Evolutionary conservation across 768 basidiomycete species (phyloP).

Genomic region (Pleurotus djamor): DNA sequence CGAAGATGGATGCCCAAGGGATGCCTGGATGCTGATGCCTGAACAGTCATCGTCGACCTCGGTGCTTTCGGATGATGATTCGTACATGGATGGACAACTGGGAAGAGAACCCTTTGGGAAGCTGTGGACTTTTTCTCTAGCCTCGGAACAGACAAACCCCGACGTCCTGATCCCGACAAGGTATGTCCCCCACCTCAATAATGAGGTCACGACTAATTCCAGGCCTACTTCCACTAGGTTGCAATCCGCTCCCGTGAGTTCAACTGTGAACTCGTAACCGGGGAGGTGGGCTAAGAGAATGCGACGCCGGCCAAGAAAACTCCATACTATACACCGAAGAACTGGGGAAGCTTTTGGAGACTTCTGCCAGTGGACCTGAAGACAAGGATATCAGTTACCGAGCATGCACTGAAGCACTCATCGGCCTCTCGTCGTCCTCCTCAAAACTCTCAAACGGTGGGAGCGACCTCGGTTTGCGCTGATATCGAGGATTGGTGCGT

Average conservation of each 20-base stretch:
- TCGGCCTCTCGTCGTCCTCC: too few relatives aligned
- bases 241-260: conserved; percentile 62
- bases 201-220: neutral
- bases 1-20: too few relatives aligned
- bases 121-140: conserved; percentile 88
- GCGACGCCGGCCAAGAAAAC: conserved; percentile 42
- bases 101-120: conserved; percentile 47
- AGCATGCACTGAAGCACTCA: too few relatives aligned
- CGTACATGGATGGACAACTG: conserved; percentile 56
- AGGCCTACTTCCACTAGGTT: conserved; percentile 36
- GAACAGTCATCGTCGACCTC: too few relatives aligned
- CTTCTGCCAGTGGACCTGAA: too few relatives aligned
- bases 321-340: too few relatives aligned
- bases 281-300: conserved; percentile 35
- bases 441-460: too few relatives aligned
- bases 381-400: too few relatives aligned
- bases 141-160: conserved; percentile 71
- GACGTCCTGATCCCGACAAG: conserved; percentile 70
- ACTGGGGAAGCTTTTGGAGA: too few relatives aligned
- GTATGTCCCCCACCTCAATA: conserved; percentile 30
- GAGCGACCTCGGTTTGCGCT: too few relatives aligned
- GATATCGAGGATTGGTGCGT: too few relatives aligned
- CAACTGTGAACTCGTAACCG: conserved; percentile 52
- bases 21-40: conserved; percentile 85
- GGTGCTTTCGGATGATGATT: conserved; percentile 42